Evolutionary conservation across 2,329 filamentous ascomycete species (phyloP).

Genomic region (Apiospora rasikravindrae): DNA sequence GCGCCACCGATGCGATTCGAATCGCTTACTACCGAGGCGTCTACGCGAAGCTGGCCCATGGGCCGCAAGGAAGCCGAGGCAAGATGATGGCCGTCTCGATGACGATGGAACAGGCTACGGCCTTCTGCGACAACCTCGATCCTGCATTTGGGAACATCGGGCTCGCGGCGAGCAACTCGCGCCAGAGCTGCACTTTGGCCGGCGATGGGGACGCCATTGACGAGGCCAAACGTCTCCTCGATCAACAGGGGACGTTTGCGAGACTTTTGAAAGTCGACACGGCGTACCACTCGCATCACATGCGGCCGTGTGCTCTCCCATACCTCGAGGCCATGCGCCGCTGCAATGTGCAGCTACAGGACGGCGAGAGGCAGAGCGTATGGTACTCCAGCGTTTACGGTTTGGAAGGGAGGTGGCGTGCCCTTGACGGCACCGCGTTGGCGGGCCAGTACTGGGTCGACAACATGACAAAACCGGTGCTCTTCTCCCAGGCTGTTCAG

Average conservation of each 20-base stretch:
- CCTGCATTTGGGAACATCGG: constrained; percentile 34
- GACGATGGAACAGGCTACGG: constrained; percentile 41
- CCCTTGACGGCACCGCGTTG: not conserved
- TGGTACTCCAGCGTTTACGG: not conserved
- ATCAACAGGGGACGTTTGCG: constrained; percentile 36
- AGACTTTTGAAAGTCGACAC: constrained; percentile 47
- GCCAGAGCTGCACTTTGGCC: constrained; percentile 38
- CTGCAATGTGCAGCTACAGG: too few species aligned
- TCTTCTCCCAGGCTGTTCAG: too few species aligned
- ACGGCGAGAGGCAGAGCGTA: too few species aligned
- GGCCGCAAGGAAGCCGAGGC: constrained; percentile 39
- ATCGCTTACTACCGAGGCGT: constrained; percentile 53
- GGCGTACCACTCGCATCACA: constrained; percentile 57
- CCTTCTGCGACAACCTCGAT: constrained; percentile 27
- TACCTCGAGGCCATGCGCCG: too few species aligned
- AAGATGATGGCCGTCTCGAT: constrained; percentile 57
- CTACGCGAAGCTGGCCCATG: constrained; percentile 23
- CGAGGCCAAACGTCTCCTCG: constrained; percentile 26
- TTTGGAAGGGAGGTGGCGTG: too few species aligned
- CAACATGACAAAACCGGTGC: too few species aligned
- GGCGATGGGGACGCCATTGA: constrained; percentile 39
- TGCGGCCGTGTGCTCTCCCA: constrained; percentile 40
- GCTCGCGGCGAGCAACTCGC: constrained; percentile 43
- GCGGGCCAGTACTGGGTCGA: constrained; percentile 44
- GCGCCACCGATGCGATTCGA: constrained; percentile 46